These are phyloP conservation scores for Anthracocystis setariae DNA, from an alignment of 1,284 basidiomycete species.

Conservation along the genomic window DNA sequence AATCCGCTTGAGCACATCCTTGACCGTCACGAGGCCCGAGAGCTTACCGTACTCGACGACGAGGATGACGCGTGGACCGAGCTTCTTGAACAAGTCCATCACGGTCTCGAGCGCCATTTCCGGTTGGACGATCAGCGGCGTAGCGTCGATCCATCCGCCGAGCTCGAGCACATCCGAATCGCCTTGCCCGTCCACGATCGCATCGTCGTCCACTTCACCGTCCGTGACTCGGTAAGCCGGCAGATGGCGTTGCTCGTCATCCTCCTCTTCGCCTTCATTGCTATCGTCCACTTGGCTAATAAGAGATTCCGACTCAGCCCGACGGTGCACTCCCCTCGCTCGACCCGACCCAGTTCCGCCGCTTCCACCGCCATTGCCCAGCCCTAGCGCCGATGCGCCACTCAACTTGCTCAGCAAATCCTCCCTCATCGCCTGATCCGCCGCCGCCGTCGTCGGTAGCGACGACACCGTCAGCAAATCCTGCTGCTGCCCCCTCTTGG, in stretches of 20 bases:
- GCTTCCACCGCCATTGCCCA: conserved; percentile 4
- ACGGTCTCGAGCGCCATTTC: conserved; percentile 93
- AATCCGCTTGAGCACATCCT: conserved; percentile 79
- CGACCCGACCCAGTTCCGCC: neutral
- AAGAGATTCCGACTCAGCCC: conserved; percentile 38
- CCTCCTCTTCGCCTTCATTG: conserved; percentile 20
- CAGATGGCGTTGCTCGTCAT: conserved; percentile 7
- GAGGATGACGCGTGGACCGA: conserved; percentile 84
- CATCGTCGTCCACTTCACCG: conserved; percentile 16
- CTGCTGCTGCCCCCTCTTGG: conserved; percentile 11
- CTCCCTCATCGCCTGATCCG: conserved; percentile 30
- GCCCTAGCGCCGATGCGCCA: conserved; percentile 16
- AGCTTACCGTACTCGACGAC: conserved; percentile 83
- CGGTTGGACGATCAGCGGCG: conserved; percentile 90
- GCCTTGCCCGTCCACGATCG: conserved; percentile 48
- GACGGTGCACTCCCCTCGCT: conserved; percentile 1
- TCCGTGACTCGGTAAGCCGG: conserved; percentile 8
- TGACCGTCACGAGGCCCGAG: conserved; percentile 89
- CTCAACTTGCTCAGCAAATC: conserved; percentile 40
- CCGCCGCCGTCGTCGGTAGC: conserved; percentile 35
- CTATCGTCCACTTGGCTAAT: conserved; percentile 25
- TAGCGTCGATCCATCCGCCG: conserved; percentile 72
- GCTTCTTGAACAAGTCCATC: conserved; percentile 76
- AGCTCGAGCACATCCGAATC: conserved; percentile 54
- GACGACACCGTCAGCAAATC: conserved; percentile 33